phyloP scores from a whole-genome alignment of 225 moss, liverwort and hornwort genomes.

The Lunularia cruciata region DNA sequence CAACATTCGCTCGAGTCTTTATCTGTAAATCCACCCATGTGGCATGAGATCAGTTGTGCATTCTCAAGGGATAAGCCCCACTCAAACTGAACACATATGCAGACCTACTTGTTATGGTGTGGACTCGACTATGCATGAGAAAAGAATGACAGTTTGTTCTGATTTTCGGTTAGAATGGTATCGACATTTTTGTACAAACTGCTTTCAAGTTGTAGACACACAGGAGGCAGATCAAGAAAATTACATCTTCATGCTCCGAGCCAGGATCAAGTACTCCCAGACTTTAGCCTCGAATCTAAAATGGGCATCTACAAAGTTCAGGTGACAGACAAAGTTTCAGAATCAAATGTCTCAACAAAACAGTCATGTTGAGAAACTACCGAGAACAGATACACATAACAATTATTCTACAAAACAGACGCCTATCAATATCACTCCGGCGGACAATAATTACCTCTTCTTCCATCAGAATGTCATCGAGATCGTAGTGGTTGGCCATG shows the following conservation, averaged over 20 bases:
- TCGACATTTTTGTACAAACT: too few species aligned
- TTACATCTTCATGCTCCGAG: constrained; percentile 87
- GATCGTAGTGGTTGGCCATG: constrained; percentile 59
- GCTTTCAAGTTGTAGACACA: too few species aligned
- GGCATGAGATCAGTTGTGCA: constrained; percentile 29
- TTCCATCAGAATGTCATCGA: constrained; percentile 70
- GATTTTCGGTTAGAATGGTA: too few species aligned
- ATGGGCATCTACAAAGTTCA: constrained; percentile 66
- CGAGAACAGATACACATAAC: too few species aligned
- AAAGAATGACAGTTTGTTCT: too few species aligned
- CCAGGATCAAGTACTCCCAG: constrained; percentile 86
- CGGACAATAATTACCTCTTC: constrained; percentile 52
- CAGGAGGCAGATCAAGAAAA: too few species aligned
- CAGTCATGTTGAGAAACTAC: background rate
- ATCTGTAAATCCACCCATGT: constrained; percentile 43
- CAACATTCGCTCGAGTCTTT: constrained; percentile 67
- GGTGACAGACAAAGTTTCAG: background rate
- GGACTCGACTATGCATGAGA: too few species aligned
- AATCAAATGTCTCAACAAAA: background rate
- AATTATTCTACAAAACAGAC: too few species aligned
- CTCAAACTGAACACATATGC: too few species aligned
- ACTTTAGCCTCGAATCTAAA: constrained; percentile 72
- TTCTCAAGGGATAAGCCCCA: too few species aligned
- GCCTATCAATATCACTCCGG: background rate
- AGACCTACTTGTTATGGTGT: too few species aligned